Evolutionary conservation across 371 early-diverging fungal species (phyloP).

Genomic region (Mucor lusitanicus): DNA sequence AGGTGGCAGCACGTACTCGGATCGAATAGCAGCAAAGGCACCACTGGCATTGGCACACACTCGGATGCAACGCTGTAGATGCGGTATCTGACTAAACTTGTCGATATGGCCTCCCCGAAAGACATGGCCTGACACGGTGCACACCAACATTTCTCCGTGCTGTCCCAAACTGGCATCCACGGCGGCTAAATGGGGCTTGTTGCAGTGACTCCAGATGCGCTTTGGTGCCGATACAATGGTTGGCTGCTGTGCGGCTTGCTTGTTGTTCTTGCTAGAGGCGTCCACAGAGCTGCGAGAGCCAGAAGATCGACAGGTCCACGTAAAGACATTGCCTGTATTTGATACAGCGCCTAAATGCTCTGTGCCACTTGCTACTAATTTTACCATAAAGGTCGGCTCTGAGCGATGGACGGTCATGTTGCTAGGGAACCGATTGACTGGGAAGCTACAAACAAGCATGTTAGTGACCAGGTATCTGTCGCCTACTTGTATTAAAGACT

Average conservation of each 20-base stretch:
- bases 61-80: conserved; percentile 53
- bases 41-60: conserved; percentile 60
- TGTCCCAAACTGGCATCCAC: conserved; percentile 53
- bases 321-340: conserved; percentile 52
- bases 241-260: not conserved
- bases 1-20: conserved; percentile 32
- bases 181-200: conserved; percentile 40
- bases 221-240: conserved; percentile 29
- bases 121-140: conserved; percentile 54
- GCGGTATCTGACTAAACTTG: conserved; percentile 43
- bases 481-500: no score
- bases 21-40: conserved; percentile 63
- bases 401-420: conserved; percentile 37
- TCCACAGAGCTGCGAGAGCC: not conserved
- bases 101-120: conserved; percentile 46
- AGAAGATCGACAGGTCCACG: conserved; percentile 45
- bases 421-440: conserved; percentile 45
- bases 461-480: no score
- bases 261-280: not conserved
- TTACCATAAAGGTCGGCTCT: conserved; percentile 18
- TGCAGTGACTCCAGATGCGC: conserved; percentile 45
- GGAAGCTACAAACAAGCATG: conserved; percentile 44
- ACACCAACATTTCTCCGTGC: conserved; percentile 51
- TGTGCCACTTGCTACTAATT: conserved; percentile 44
- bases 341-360: conserved; percentile 56